A percentile compares a stretch with the other conserved stretches of the same genome.
Conservation (phyloP, 441 rosid species). For the Gossypium lobatum region DNA sequence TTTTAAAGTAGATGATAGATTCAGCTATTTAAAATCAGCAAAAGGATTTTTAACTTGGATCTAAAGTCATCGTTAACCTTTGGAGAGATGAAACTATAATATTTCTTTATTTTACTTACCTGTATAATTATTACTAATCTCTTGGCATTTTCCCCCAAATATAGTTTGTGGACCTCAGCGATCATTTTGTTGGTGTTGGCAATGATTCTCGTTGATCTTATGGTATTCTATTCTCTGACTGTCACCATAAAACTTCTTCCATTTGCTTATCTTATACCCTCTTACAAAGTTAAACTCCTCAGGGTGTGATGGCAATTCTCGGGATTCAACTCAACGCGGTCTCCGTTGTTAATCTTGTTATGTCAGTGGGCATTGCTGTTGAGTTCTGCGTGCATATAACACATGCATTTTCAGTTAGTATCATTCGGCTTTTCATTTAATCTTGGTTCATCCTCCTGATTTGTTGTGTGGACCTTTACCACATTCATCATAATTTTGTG, state of each 20-base stretch:
- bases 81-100: neutral
- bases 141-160: slow-evolving; percentile 17
- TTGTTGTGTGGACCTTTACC: neutral
- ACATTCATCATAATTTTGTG: neutral
- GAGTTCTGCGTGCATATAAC: slow-evolving; percentile 98
- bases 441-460: neutral
- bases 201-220: slow-evolving; percentile 82
- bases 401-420: slow-evolving; percentile 87
- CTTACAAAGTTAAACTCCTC: slow-evolving; percentile 30
- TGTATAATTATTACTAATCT: neutral
- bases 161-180: slow-evolving; percentile 88
- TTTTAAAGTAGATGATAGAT: neutral
- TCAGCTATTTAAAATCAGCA: neutral
- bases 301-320: slow-evolving; percentile 96
- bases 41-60: neutral
- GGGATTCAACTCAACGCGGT: slow-evolving; percentile 90
- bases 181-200: slow-evolving; percentile 82
- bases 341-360: slow-evolving; percentile 91
- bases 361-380: slow-evolving; percentile 97
- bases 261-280: neutral
- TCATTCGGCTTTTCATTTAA: neutral
- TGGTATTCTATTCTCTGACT: slow-evolving; percentile 44
- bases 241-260: slow-evolving; percentile 10
- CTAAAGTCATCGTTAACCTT: neutral
- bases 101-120: neutral